Conservation (phyloP, 2,329 filamentous ascomycete species). For the Calonectria pauciramosa region DNA sequence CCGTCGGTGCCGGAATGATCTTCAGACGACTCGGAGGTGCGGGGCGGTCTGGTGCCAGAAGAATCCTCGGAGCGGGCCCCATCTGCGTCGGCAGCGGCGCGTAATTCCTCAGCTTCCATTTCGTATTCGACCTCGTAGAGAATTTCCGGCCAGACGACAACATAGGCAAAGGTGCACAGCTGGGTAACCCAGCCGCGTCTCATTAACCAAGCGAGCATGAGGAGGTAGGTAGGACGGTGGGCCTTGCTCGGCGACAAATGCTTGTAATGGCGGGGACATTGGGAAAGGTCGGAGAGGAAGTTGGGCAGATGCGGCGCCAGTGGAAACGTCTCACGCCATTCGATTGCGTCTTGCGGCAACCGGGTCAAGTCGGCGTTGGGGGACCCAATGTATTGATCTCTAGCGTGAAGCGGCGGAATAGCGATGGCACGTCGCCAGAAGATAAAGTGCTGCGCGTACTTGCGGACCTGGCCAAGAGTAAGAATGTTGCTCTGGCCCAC, state of each 20-base stretch:
- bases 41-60: conserved; percentile 34
- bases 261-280: conserved; percentile 85
- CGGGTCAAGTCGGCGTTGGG: conserved; percentile 86
- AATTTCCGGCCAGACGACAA: conserved; percentile 86
- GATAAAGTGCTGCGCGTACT: conserved; percentile 92
- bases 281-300: conserved; percentile 87
- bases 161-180: conserved; percentile 90
- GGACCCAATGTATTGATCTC: conserved; percentile 92
- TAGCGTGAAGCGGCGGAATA: conserved; percentile 89
- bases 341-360: conserved; percentile 76
- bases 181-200: conserved; percentile 95
- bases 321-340: conserved; percentile 85
- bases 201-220: conserved; percentile 94
- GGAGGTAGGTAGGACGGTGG: conserved; percentile 88
- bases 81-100: conserved; percentile 47
- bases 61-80: conserved; percentile 39
- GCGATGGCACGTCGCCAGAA: conserved; percentile 96
- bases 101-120: conserved; percentile 75
- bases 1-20: conserved; percentile 39
- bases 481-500: conserved; percentile 80
- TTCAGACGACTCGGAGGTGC: conserved; percentile 45
- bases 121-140: conserved; percentile 83
- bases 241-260: conserved; percentile 88
- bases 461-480: conserved; percentile 83
- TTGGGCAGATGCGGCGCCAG: conserved; percentile 86